Evolutionary conservation across 306 rosid species (phyloP).

Genomic region (Acmispon strigosus): DNA sequence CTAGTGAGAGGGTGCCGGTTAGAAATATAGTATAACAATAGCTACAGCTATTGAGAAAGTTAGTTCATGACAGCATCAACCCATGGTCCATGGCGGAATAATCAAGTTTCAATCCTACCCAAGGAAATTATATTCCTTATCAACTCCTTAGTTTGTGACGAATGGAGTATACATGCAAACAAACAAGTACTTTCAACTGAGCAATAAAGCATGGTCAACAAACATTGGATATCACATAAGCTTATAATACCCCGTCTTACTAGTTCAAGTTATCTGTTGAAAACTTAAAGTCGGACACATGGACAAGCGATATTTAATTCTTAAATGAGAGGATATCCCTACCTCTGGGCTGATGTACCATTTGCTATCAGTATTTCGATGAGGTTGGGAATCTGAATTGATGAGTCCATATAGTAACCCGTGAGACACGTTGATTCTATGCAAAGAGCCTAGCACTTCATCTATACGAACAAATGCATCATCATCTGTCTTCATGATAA

Average conservation of each 20-base stretch:
- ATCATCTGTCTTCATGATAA: conserved; percentile 96
- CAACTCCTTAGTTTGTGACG: neutral
- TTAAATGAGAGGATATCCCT: neutral
- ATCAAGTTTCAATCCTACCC: neutral
- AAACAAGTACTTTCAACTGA: neutral
- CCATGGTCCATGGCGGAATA: neutral
- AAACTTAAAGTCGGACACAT: neutral
- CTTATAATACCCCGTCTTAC: neutral
- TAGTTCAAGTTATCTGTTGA: neutral
- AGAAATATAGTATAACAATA: too few relatives aligned
- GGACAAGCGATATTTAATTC: too few relatives aligned
- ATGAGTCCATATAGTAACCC: conserved; percentile 93
- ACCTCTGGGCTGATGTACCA: conserved; percentile 96
- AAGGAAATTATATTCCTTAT: neutral
- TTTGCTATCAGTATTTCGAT: conserved; percentile 82
- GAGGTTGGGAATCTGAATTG: conserved; percentile 83
- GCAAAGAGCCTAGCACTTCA: conserved; percentile 68
- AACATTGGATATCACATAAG: neutral
- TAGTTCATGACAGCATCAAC: neutral
- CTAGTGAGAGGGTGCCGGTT: too few relatives aligned
- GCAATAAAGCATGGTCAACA: neutral
- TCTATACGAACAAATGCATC: conserved; percentile 95
- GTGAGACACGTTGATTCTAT: conserved; percentile 38
- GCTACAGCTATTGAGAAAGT: too few relatives aligned
- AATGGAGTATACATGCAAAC: neutral